phyloP scores from a whole-genome alignment of 805 yeast genomes.

The Saccharomycopsis lassenensis region DNA sequence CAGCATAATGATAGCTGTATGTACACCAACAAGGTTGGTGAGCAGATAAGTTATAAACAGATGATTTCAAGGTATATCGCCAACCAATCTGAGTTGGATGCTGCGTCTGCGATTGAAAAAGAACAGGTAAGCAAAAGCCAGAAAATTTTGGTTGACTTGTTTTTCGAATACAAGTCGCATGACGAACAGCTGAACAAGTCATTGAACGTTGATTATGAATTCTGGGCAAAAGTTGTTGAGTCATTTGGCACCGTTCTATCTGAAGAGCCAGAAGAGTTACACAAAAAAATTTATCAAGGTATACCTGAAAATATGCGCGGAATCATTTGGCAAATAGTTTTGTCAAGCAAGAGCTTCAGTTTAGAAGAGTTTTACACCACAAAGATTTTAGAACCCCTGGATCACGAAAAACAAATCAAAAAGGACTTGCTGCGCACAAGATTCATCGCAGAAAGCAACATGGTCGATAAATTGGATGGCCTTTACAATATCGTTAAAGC shows the following conservation, averaged over 20 bases:
- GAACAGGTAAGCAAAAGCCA: too few relatives aligned
- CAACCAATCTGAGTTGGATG: too few relatives aligned
- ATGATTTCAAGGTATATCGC: too few relatives aligned
- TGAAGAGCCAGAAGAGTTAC: conserved; percentile 47
- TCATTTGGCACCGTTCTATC: conserved; percentile 63
- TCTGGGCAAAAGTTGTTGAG: conserved; percentile 76
- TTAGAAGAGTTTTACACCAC: conserved; percentile 48
- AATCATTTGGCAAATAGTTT: conserved; percentile 83
- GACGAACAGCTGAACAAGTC: too few relatives aligned
- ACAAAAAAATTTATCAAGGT: conserved; percentile 56
- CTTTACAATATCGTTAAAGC: conserved; percentile 70
- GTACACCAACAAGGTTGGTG: too few relatives aligned
- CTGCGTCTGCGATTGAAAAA: too few relatives aligned
- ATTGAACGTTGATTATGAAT: conserved; percentile 72
- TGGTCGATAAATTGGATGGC: conserved; percentile 48
- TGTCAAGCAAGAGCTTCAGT: conserved; percentile 61
- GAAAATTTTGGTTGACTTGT: too few relatives aligned
- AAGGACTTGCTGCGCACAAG: conserved; percentile 82
- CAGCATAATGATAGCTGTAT: too few relatives aligned
- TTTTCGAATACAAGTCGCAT: too few relatives aligned
- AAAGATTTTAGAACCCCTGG: conserved; percentile 34
- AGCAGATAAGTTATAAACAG: too few relatives aligned
- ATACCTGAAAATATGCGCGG: conserved; percentile 82
- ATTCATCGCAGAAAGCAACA: conserved; percentile 47
- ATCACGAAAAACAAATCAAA: conserved; percentile 61